Evolutionary conservation across 345 rosid species (phyloP).

Genomic region (Euphorbia tirucalli): DNA sequence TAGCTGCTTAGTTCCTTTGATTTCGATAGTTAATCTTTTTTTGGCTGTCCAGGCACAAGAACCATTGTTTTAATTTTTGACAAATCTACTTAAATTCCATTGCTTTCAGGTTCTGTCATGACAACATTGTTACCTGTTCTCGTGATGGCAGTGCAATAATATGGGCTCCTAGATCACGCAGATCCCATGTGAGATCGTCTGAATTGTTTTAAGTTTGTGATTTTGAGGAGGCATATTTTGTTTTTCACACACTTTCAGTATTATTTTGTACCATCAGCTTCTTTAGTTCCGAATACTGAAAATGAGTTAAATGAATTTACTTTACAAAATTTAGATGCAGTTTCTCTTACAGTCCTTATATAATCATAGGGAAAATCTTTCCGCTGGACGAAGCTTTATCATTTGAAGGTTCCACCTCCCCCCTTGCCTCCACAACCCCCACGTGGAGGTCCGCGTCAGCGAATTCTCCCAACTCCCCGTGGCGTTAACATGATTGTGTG

Average conservation of each 20-base stretch:
- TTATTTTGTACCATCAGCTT: conserved; percentile 4
- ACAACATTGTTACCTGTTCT: conserved; percentile 94
- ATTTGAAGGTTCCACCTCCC: conserved; percentile 98
- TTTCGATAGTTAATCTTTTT: neutral
- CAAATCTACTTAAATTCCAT: neutral
- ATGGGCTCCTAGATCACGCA: conserved; percentile 90
- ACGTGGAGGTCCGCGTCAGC: conserved; percentile 95
- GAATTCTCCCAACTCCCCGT: conserved; percentile 96
- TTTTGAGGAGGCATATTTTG: conserved; percentile 8
- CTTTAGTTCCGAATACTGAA: conserved; percentile 9
- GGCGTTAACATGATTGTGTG: conserved; percentile 98
- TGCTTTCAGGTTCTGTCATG: conserved; percentile 75
- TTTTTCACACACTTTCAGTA: conserved; percentile 8
- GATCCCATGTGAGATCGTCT: conserved; percentile 69
- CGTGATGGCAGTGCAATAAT: conserved; percentile 99
- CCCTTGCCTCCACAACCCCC: conserved; percentile 96
- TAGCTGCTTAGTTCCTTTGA: neutral
- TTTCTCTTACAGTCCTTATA: conserved; percentile 7
- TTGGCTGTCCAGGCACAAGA: neutral
- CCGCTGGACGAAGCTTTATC: conserved; percentile 84
- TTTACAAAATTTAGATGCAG: neutral
- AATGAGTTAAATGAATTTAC: conserved; percentile 1
- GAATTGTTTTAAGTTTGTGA: conserved; percentile 9
- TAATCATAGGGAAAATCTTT: conserved; percentile 63
- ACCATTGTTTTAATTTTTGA: neutral